These are phyloP conservation scores for Aureobasidium sp. DNA, from an alignment of 2,329 filamentous ascomycete species.

Conservation along the genomic window DNA sequence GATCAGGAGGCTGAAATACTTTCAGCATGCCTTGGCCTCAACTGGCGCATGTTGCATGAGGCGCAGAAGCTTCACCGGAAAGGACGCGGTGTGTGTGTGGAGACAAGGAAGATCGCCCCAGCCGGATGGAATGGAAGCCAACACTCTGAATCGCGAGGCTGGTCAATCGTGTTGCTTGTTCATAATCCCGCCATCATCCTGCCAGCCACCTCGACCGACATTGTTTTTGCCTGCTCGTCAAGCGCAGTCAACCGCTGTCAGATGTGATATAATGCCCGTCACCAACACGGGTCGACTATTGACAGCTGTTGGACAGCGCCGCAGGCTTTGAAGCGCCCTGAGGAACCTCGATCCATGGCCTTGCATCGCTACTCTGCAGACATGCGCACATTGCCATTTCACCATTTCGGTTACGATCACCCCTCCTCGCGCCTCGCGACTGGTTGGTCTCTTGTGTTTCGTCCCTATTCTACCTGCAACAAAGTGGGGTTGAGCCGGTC, in stretches of 20 bases:
- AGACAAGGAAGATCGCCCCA: slow-evolving; percentile 11
- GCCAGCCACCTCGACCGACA: slow-evolving; percentile 6
- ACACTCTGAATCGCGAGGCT: background rate
- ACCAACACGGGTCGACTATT: background rate
- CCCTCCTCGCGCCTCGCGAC: background rate
- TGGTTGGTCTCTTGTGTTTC: background rate
- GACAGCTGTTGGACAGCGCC: slow-evolving; percentile 1
- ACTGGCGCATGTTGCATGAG: background rate
- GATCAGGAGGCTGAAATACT: slow-evolving; percentile 3
- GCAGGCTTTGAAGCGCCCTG: background rate
- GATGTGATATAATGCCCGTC: background rate
- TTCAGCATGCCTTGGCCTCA: background rate
- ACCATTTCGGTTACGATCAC: slow-evolving; percentile 1
- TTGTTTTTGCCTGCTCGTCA: background rate
- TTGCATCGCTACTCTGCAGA: background rate
- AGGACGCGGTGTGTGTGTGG: slow-evolving; percentile 5
- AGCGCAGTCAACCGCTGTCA: slow-evolving; percentile 5
- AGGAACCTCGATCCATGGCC: background rate
- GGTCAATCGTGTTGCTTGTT: slow-evolving; percentile 8
- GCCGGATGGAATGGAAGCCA: slow-evolving; percentile 10
- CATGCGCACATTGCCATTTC: background rate
- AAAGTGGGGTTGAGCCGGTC: slow-evolving; percentile 4
- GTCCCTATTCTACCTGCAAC: slow-evolving; percentile 7
- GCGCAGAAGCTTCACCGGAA: slow-evolving; percentile 13
- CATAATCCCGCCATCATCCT: background rate